Evolutionary conservation across 2,329 filamentous ascomycete genomes (phyloP).

Genomic region (Xylariaceae sp.): DNA sequence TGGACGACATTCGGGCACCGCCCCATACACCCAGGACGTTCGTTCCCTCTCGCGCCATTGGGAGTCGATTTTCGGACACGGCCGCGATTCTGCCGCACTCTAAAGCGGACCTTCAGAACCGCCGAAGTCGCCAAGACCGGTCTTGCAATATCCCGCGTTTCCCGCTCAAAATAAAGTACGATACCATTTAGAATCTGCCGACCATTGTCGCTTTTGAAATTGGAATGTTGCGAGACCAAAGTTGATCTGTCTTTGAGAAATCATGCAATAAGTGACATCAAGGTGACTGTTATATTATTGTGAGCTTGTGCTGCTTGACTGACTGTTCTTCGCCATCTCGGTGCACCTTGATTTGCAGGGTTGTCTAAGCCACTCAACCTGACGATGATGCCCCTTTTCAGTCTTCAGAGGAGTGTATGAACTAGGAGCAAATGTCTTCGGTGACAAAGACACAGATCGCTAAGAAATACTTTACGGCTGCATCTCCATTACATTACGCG

Average conservation of each 20-base stretch:
- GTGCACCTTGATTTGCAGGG: neutral
- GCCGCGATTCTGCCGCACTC: neutral
- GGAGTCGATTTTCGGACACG: conserved; percentile 5
- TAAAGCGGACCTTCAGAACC: conserved; percentile 14
- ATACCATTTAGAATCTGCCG: conserved; percentile 9
- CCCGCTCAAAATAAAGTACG: conserved; percentile 13
- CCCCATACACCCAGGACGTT: conserved; percentile 20
- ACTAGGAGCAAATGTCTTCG: conserved; percentile 4
- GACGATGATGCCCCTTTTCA: conserved; percentile 11
- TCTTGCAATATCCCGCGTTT: conserved; percentile 12
- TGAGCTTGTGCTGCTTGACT: conserved; percentile 5
- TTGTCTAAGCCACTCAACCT: conserved; percentile 3
- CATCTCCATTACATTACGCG: conserved; percentile 4
- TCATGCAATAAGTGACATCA: conserved; percentile 15
- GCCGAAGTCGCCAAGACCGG: conserved; percentile 16
- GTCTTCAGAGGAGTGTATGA: conserved; percentile 16
- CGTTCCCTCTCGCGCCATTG: conserved; percentile 13
- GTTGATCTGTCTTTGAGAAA: conserved; percentile 4
- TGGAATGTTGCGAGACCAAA: conserved; percentile 14
- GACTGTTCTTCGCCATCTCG: neutral
- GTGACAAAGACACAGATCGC: conserved; percentile 17
- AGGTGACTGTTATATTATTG: conserved; percentile 2
- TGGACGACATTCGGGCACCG: conserved; percentile 18
- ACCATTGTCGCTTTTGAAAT: conserved; percentile 12
- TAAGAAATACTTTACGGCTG: conserved; percentile 11